phyloP scores from a whole-genome alignment of 192 early-diverging fungal species.

The Geranomyces variabilis region DNA sequence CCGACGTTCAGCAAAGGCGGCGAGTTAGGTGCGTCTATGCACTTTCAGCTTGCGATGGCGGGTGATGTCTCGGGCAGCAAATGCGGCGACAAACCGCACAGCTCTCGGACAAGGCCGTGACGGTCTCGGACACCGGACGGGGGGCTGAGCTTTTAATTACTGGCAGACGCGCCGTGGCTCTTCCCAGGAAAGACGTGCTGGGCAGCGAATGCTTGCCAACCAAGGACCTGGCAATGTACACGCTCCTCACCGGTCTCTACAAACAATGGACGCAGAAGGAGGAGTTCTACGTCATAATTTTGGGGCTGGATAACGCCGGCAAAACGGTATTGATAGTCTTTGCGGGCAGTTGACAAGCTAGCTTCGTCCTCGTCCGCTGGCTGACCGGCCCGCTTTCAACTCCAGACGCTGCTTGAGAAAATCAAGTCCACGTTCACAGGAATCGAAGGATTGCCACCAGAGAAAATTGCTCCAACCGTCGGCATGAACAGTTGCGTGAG shows the following conservation, averaged over 20 bases:
- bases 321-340: constrained; percentile 73
- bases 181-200: background rate
- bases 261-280: constrained; percentile 85
- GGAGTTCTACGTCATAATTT: constrained; percentile 93
- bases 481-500: constrained; percentile 82
- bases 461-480: constrained; percentile 92
- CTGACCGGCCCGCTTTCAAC: too few relatives aligned
- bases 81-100: too few relatives aligned
- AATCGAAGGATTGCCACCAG: constrained; percentile 72
- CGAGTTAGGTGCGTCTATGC: too few relatives aligned
- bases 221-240: constrained; percentile 70
- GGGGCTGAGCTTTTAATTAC: too few relatives aligned
- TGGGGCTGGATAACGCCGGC: constrained; percentile 96
- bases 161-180: too few relatives aligned
- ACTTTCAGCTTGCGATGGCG: too few relatives aligned
- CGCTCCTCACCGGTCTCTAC: constrained; percentile 88
- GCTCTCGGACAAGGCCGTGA: too few relatives aligned
- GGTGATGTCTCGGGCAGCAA: too few relatives aligned
- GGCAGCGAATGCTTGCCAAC: background rate
- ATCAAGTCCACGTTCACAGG: constrained; percentile 84
- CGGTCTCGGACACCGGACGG: background rate
- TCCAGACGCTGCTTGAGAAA: constrained; percentile 85
- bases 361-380: background rate
- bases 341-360: constrained; percentile 1
- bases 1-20: too few relatives aligned